Evolutionary conservation across 495 filamentous ascomycete species (phyloP).

Genomic region (Penicillium simplicissimum): DNA sequence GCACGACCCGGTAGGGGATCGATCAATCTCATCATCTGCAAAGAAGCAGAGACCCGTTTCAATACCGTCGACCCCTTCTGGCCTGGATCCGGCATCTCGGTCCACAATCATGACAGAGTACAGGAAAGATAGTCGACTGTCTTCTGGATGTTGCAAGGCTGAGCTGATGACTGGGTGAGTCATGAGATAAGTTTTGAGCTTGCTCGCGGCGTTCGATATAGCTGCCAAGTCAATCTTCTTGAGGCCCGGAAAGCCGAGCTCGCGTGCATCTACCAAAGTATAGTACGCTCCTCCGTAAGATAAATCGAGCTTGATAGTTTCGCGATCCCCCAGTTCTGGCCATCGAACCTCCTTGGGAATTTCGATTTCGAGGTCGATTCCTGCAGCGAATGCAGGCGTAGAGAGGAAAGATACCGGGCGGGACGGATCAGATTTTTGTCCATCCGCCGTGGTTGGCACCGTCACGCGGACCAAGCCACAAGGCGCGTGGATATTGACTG

Average conservation of each 20-base stretch:
- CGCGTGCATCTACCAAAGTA: conserved; percentile 14
- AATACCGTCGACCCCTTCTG: conserved; percentile 10
- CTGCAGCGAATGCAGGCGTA: conserved; percentile 22
- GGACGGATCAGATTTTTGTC: conserved; percentile 19
- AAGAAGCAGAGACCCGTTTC: conserved; percentile 28
- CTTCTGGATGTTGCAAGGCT: conserved; percentile 11
- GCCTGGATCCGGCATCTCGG: conserved; percentile 26
- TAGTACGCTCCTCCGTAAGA: conserved; percentile 22
- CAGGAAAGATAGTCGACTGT: conserved; percentile 16
- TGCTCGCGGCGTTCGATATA: conserved; percentile 16
- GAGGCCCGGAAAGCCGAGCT: conserved; percentile 18
- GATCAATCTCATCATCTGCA: conserved; percentile 30
- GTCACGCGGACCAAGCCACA: conserved; percentile 20
- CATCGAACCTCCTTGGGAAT: conserved; percentile 19
- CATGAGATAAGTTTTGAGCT: conserved; percentile 19
- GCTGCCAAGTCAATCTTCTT: conserved; percentile 14
- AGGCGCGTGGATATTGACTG: conserved; percentile 20
- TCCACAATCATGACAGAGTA: conserved; percentile 25
- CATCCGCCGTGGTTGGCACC: conserved; percentile 17
- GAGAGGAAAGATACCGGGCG: conserved; percentile 27
- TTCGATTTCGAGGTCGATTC: conserved; percentile 12
- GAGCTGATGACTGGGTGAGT: conserved; percentile 10
- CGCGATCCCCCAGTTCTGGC: conserved; percentile 13
- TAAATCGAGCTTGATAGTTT: conserved; percentile 14
- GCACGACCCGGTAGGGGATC: conserved; percentile 32